These are phyloP conservation scores for Carex myosuroides DNA, from an alignment of 176 grass and related monocot species.

Conservation along the genomic window DNA sequence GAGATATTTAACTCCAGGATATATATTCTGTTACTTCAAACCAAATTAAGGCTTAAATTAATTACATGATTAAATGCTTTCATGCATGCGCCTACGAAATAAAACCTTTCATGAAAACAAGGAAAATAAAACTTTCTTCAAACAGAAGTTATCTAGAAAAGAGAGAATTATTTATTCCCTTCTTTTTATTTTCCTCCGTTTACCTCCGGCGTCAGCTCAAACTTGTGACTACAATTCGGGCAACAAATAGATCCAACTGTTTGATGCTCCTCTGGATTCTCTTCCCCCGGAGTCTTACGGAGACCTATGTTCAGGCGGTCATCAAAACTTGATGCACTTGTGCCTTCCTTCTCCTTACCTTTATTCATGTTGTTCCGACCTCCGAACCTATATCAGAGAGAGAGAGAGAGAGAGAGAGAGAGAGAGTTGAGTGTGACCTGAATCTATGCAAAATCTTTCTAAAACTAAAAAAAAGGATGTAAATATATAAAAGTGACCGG, in stretches of 20 bases:
- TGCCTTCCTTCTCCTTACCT: neutral
- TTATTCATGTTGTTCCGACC: neutral
- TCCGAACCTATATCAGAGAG: neutral
- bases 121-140: neutral
- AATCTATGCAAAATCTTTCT: slow-evolving; percentile 27
- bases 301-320: neutral
- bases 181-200: neutral
- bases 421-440: slow-evolving; percentile 23
- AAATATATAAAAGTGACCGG: slow-evolving; percentile 62
- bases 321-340: neutral
- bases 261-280: slow-evolving; percentile 46
- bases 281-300: slow-evolving; percentile 15
- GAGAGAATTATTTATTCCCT: neutral
- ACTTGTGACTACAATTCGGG: slow-evolving; percentile 62
- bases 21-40: neutral
- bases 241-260: slow-evolving; percentile 50
- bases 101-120: neutral
- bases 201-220: slow-evolving; percentile 36
- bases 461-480: neutral
- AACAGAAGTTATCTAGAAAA: neutral
- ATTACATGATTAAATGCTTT: neutral
- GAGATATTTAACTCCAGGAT: neutral
- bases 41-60: slow-evolving; percentile 5
- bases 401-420: neutral
- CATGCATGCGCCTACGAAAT: slow-evolving; percentile 16